phyloP scores from a whole-genome alignment of 169 alveolate genomes.

The Amoebophrya sp. region DNA sequence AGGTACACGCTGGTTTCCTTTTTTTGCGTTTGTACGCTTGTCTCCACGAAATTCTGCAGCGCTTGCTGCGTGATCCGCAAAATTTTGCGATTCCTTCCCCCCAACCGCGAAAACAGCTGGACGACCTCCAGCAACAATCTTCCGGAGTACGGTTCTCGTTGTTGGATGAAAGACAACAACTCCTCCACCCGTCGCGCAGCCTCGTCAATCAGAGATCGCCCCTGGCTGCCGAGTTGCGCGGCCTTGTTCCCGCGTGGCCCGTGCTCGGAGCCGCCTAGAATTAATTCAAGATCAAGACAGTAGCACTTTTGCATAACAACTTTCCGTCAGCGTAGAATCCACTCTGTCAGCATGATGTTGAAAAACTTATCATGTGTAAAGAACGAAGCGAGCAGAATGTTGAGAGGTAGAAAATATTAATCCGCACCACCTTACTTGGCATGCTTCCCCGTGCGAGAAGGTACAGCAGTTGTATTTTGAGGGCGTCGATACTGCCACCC shows the following conservation, averaged over 20 bases:
- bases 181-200: neutral
- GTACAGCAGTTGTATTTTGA: neutral
- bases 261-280: too few relatives aligned
- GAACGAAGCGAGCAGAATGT: too few relatives aligned
- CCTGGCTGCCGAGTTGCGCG: too few relatives aligned
- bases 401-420: too few relatives aligned
- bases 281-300: too few relatives aligned
- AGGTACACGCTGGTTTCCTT: conserved; percentile 51
- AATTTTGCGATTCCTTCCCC: neutral
- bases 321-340: too few relatives aligned
- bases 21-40: neutral
- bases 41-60: neutral
- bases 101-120: neutral
- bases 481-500: neutral
- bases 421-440: too few relatives aligned
- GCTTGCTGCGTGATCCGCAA: neutral
- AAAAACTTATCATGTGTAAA: too few relatives aligned
- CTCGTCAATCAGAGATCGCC: neutral
- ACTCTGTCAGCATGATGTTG: too few relatives aligned
- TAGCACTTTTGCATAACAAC: too few relatives aligned
- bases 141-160: neutral
- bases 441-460: too few relatives aligned
- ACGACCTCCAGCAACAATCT: neutral
- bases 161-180: neutral
- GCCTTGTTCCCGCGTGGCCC: too few relatives aligned